Evolutionary conservation across 2,329 filamentous ascomycete genomes (phyloP).

Genomic region (Colletotrichum echinochloae): DNA sequence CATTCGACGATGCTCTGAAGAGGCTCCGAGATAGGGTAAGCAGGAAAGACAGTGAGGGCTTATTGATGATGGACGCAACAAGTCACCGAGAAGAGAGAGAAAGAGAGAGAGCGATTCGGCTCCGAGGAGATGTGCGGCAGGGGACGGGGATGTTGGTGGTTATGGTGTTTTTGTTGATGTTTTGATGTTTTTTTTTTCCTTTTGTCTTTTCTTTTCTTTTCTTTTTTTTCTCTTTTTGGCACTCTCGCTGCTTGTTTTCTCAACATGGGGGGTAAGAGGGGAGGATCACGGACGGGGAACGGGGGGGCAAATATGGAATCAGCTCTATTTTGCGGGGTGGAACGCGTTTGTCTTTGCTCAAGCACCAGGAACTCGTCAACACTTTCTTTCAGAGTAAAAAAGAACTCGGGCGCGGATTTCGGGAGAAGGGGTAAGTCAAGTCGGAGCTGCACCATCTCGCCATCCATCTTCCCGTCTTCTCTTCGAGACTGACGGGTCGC

Average conservation of each 20-base stretch:
- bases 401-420: not conserved
- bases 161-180: constrained; percentile 17
- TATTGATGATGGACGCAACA: not conserved
- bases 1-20: not conserved
- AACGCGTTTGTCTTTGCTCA: not conserved
- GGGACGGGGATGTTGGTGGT: constrained; percentile 7
- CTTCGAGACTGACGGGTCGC: constrained; percentile 19
- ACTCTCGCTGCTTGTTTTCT: constrained; percentile 9
- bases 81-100: no score
- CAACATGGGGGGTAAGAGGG: constrained; percentile 8
- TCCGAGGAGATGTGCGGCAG: constrained; percentile 2
- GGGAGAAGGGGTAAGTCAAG: constrained; percentile 2
- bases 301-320: constrained; percentile 6
- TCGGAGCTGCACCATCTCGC: constrained; percentile 17
- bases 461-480: constrained; percentile 16
- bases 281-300: constrained; percentile 14
- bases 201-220: constrained; percentile 14
- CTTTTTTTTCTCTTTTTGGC: constrained; percentile 17
- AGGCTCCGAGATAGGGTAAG: not conserved
- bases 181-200: constrained; percentile 23
- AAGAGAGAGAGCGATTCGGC: not conserved
- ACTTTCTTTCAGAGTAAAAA: not conserved
- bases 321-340: constrained; percentile 28
- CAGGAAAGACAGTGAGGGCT: not conserved
- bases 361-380: not conserved